phyloP scores from a whole-genome alignment of 768 basidiomycete species.

The Cytidiella melzeri region DNA sequence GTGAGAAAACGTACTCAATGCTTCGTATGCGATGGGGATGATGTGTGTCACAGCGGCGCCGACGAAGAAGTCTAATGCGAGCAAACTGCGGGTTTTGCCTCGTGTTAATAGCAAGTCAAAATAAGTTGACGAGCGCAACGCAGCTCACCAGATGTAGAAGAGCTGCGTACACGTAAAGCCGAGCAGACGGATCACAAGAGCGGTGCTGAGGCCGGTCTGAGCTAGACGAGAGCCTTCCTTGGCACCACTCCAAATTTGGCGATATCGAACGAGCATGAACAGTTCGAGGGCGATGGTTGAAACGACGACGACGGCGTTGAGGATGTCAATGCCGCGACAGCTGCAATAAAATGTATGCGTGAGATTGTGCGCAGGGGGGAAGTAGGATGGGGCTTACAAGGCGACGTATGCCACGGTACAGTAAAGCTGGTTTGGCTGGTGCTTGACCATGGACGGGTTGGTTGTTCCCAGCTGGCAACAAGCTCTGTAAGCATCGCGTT shows the following conservation, averaged over 20 bases:
- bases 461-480: slow-evolving; percentile 8
- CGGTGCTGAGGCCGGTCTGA: background rate
- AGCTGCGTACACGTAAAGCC: slow-evolving; percentile 10
- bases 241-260: slow-evolving; percentile 3
- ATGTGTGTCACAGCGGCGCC: slow-evolving; percentile 2
- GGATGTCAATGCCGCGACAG: slow-evolving; percentile 1
- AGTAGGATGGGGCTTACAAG: slow-evolving; percentile 10
- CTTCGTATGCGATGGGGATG: slow-evolving; percentile 9
- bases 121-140: background rate
- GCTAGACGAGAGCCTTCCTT: background rate
- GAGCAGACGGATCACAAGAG: slow-evolving; percentile 1
- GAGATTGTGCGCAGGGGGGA: background rate
- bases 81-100: background rate
- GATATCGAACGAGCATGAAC: slow-evolving; percentile 3
- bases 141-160: slow-evolving; percentile 7
- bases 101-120: background rate
- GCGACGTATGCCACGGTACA: slow-evolving; percentile 12
- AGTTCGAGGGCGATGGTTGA: slow-evolving; percentile 5
- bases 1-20: slow-evolving; percentile 8
- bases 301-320: background rate
- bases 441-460: slow-evolving; percentile 10
- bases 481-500: background rate
- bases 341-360: background rate
- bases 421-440: slow-evolving; percentile 13
- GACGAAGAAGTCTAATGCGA: slow-evolving; percentile 4